Percentiles rank a stretch among this genome's conserved stretches.
These are phyloP conservation scores for Lithocarpus polystachyus DNA, from an alignment of 306 rosid species.

Conservation along the genomic window DNA sequence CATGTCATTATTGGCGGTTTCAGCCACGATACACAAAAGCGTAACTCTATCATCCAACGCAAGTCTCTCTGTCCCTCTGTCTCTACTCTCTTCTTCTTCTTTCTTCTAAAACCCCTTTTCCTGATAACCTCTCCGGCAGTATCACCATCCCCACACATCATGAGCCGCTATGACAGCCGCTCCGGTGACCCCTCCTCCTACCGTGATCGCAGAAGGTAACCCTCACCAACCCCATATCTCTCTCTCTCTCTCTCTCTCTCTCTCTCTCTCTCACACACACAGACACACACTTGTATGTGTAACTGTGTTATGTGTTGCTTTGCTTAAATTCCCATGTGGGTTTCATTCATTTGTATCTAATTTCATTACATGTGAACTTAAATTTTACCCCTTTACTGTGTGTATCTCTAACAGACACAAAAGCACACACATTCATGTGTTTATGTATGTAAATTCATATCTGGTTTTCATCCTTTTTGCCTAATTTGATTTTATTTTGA, in stretches of 20 bases:
- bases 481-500: neutral
- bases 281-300: neutral
- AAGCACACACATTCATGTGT: too few species aligned
- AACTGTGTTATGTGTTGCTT: neutral
- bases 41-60: too few species aligned
- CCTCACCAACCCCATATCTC: neutral
- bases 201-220: constrained; percentile 87
- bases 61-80: too few species aligned
- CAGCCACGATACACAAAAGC: too few species aligned
- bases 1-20: too few species aligned
- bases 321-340: neutral
- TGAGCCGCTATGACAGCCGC: constrained; percentile 98
- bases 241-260: too few species aligned
- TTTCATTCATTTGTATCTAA: neutral
- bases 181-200: constrained; percentile 89
- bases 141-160: constrained; percentile 15
- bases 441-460: neutral
- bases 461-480: neutral
- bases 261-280: too few species aligned
- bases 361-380: neutral
- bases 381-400: neutral
- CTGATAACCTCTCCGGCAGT: neutral
- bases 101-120: constrained; percentile 15
- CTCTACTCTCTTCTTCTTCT: neutral
- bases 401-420: neutral